These are phyloP conservation scores for Xylaria polymorpha DNA, from an alignment of 2,329 filamentous ascomycete species.

Conservation along the genomic window DNA sequence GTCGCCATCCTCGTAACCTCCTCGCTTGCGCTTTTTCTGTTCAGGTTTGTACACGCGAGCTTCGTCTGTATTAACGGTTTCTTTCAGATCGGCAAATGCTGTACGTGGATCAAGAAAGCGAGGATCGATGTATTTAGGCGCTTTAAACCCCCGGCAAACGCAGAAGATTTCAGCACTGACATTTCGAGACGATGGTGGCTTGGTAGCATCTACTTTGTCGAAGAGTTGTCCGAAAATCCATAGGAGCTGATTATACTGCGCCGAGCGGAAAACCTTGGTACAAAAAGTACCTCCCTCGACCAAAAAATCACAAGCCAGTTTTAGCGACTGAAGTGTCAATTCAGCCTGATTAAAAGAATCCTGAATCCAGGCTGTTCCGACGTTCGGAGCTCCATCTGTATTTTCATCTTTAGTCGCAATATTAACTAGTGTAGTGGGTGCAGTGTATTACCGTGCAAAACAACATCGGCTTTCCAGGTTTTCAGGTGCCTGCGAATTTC, in stretches of 20 bases:
- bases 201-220: constrained; percentile 93
- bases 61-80: constrained; percentile 90
- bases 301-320: constrained; percentile 93
- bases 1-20: constrained; percentile 97
- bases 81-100: constrained; percentile 92
- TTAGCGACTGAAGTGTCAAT: constrained; percentile 88
- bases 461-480: constrained; percentile 94
- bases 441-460: constrained; percentile 73
- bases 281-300: constrained; percentile 91
- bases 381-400: constrained; percentile 89
- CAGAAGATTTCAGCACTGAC: constrained; percentile 99
- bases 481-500: constrained; percentile 92
- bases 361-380: constrained; percentile 97
- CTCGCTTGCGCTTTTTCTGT: constrained; percentile 95
- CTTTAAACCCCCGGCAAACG: constrained; percentile 94
- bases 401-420: no score
- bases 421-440: no score
- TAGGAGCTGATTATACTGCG: constrained; percentile 91
- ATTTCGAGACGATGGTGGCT: constrained; percentile 93
- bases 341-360: constrained; percentile 98
- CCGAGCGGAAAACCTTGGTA: constrained; percentile 96
- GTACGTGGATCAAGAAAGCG: constrained; percentile 89
- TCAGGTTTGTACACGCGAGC: constrained; percentile 98
- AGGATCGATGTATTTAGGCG: constrained; percentile 91
- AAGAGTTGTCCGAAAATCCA: constrained; percentile 99